These are phyloP conservation scores for Cetraspora pellucida DNA, from an alignment of 192 early-diverging fungal genomes.

Conservation along the genomic window DNA sequence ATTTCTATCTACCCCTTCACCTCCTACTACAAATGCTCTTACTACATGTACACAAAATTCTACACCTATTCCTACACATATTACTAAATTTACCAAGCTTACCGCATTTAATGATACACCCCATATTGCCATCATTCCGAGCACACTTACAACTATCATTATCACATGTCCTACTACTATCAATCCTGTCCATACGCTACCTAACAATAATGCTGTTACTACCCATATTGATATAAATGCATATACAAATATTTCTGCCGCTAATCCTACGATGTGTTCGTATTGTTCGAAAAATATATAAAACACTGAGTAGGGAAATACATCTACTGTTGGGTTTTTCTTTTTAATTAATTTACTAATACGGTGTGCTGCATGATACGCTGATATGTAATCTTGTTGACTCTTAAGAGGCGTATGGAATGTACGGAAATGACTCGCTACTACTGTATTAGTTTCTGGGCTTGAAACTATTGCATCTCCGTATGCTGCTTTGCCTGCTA, in stretches of 20 bases:
- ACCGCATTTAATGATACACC: constrained; percentile 63
- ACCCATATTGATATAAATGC: constrained; percentile 58
- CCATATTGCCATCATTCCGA: constrained; percentile 61
- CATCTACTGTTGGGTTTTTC: constrained; percentile 44
- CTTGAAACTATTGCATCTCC: constrained; percentile 58
- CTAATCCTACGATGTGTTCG: constrained; percentile 52
- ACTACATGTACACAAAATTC: constrained; percentile 71
- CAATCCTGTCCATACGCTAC: constrained; percentile 51
- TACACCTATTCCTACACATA: constrained; percentile 69
- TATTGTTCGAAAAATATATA: constrained; percentile 76
- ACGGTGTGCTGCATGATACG: constrained; percentile 57
- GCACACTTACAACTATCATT: constrained; percentile 63
- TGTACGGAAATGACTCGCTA: constrained; percentile 62
- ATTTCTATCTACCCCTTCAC: constrained; percentile 45
- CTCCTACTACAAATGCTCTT: constrained; percentile 55
- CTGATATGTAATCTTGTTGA: constrained; percentile 62
- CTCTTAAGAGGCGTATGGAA: constrained; percentile 60
- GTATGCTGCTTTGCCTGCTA: constrained; percentile 68
- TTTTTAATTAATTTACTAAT: constrained; percentile 54
- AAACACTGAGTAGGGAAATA: constrained; percentile 66
- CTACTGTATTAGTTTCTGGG: constrained; percentile 41
- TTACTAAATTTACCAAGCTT: constrained; percentile 65
- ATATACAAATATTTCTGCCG: constrained; percentile 50
- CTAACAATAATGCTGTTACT: constrained; percentile 55
- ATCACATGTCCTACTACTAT: constrained; percentile 56